Evolutionary conservation across 805 yeast species (phyloP).

Genomic region (Pichia cephalocereana): DNA sequence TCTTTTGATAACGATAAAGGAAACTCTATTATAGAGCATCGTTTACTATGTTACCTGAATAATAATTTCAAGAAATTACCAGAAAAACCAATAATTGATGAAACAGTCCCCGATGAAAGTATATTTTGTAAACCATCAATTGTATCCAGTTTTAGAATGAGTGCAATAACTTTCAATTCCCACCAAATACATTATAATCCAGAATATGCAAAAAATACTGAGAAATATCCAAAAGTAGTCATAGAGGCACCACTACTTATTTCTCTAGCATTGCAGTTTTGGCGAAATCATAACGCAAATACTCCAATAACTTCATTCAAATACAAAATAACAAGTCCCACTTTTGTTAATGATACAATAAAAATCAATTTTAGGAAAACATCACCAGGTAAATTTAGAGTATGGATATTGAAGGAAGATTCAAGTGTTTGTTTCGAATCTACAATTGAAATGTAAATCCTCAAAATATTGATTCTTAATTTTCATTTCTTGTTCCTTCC

Average conservation of each 20-base stretch:
- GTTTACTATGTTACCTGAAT: constrained; percentile 57
- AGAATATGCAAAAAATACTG: constrained; percentile 41
- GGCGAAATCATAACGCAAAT: constrained; percentile 9
- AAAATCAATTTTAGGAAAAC: constrained; percentile 16
- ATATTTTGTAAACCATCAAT: constrained; percentile 30
- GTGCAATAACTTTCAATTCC: constrained; percentile 72
- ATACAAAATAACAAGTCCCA: constrained; percentile 44
- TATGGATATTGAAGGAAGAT: constrained; percentile 21
- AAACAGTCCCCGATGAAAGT: constrained; percentile 15
- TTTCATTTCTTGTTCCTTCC: constrained; percentile 27
- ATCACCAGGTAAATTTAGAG: background rate
- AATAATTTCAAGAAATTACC: constrained; percentile 16
- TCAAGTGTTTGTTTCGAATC: constrained; percentile 14
- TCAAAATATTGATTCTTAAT: constrained; percentile 7
- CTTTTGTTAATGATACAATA: constrained; percentile 33
- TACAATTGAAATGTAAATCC: constrained; percentile 3
- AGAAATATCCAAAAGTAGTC: constrained; percentile 51
- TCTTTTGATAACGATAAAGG: constrained; percentile 26
- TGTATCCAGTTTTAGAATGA: constrained; percentile 48
- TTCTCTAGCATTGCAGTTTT: constrained; percentile 47
- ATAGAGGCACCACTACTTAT: constrained; percentile 80
- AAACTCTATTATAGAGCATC: constrained; percentile 36
- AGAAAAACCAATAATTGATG: background rate
- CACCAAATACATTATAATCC: constrained; percentile 76
- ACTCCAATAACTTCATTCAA: constrained; percentile 24